phyloP scores from a whole-genome alignment of 2,329 filamentous ascomycete genomes.

The Biscogniauxia marginata region DNA sequence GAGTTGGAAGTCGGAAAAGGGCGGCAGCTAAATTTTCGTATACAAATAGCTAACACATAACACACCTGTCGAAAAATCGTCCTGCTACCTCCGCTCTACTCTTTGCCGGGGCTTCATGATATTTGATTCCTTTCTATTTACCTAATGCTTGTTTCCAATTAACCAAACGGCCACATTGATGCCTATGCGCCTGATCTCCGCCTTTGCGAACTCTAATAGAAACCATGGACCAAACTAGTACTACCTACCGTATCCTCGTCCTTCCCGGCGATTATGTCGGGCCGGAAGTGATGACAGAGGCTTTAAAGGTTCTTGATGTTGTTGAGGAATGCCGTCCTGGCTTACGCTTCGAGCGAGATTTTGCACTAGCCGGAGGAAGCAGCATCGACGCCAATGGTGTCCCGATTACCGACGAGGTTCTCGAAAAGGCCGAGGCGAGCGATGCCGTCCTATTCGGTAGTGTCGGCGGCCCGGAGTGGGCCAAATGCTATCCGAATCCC shows the following conservation, averaged over 20 bases:
- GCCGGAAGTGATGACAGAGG: constrained; percentile 46
- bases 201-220: too few relatives aligned
- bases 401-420: constrained; percentile 42
- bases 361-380: constrained; percentile 32
- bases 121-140: too few relatives aligned
- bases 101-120: too few relatives aligned
- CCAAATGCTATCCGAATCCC: constrained; percentile 38
- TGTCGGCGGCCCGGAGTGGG: constrained; percentile 49
- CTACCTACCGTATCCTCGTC: constrained; percentile 34
- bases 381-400: constrained; percentile 45
- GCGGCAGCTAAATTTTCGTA: background rate
- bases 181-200: too few relatives aligned
- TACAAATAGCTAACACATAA: background rate
- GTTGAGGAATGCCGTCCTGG: constrained; percentile 33
- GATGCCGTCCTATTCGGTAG: constrained; percentile 48
- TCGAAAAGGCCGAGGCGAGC: constrained; percentile 38
- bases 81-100: background rate
- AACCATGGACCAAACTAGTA: background rate
- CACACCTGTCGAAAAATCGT: background rate
- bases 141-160: too few relatives aligned
- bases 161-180: too few relatives aligned
- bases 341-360: constrained; percentile 28
- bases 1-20: background rate
- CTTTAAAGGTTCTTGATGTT: constrained; percentile 45
- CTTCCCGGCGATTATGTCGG: constrained; percentile 47